Evolutionary conservation across 1,284 basidiomycete genomes (phyloP).

Genomic region (Ustilago trichophora): DNA sequence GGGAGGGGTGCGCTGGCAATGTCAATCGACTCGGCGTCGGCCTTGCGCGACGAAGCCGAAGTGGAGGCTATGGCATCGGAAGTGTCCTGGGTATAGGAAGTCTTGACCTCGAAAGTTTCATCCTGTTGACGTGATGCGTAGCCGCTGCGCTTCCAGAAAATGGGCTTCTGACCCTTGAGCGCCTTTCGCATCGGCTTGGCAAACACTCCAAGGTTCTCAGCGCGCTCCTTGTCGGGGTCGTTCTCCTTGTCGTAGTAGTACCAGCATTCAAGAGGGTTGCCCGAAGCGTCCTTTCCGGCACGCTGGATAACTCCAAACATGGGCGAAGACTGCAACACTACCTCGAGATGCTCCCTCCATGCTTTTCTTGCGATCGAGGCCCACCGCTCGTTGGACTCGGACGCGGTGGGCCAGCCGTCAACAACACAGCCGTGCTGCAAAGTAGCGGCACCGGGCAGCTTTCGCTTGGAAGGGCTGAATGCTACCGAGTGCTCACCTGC

Average conservation of each 20-base stretch:
- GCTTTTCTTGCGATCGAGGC: slow-evolving; percentile 53
- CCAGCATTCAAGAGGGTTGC: slow-evolving; percentile 64
- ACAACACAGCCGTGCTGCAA: slow-evolving; percentile 48
- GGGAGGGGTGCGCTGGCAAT: slow-evolving; percentile 34
- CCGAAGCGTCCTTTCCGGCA: slow-evolving; percentile 61
- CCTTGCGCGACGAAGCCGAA: slow-evolving; percentile 3
- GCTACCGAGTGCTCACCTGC: slow-evolving; percentile 52
- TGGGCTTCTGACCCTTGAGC: slow-evolving; percentile 64
- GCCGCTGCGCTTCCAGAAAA: slow-evolving; percentile 64
- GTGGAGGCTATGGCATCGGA: slow-evolving; percentile 2
- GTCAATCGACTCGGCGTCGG: slow-evolving; percentile 25
- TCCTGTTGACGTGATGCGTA: slow-evolving; percentile 41
- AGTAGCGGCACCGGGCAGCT: slow-evolving; percentile 22
- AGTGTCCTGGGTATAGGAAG: neutral
- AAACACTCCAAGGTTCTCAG: slow-evolving; percentile 60
- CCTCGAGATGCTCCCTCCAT: slow-evolving; percentile 62
- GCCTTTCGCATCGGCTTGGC: slow-evolving; percentile 65
- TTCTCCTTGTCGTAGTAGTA: slow-evolving; percentile 65
- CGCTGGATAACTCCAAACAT: slow-evolving; percentile 65
- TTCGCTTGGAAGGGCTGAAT: slow-evolving; percentile 47
- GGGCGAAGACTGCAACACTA: slow-evolving; percentile 50
- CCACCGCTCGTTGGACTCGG: slow-evolving; percentile 45
- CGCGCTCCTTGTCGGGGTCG: slow-evolving; percentile 60
- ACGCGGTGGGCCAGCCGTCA: slow-evolving; percentile 34
- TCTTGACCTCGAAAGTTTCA: slow-evolving; percentile 9